Evolutionary conservation across 2,329 filamentous ascomycete genomes (phyloP).

Genomic region (Phaeophleospora eucalypticola): DNA sequence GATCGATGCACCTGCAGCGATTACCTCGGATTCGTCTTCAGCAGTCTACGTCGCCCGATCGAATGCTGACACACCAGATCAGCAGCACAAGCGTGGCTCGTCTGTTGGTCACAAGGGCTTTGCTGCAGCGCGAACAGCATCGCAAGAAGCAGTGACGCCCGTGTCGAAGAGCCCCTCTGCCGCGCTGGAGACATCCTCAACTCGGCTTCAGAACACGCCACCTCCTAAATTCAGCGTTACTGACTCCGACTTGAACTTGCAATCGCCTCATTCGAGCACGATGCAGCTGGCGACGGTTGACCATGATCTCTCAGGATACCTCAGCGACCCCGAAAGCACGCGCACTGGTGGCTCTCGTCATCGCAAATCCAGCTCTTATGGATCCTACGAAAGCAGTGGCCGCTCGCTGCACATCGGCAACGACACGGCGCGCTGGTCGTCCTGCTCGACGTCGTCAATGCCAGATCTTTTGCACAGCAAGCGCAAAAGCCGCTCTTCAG

Average conservation of each 20-base stretch:
- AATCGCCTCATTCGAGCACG: constrained; percentile 4
- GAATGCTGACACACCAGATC: neutral
- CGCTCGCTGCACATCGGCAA: constrained; percentile 15
- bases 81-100: constrained; percentile 20
- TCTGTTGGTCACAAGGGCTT: constrained; percentile 33
- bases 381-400: constrained; percentile 24
- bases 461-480: constrained; percentile 30
- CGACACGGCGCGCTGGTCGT: constrained; percentile 27
- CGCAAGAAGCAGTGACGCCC: constrained; percentile 12
- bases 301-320: constrained; percentile 18
- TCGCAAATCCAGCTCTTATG: constrained; percentile 27
- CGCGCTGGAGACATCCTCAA: neutral
- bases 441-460: constrained; percentile 25
- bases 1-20: constrained; percentile 15
- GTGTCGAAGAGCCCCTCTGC: constrained; percentile 4
- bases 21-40: constrained; percentile 8
- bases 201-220: neutral
- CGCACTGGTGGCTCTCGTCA: constrained; percentile 19
- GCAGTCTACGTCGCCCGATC: neutral
- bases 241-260: constrained; percentile 2
- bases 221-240: constrained; percentile 18
- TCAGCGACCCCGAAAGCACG: constrained; percentile 26
- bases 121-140: constrained; percentile 26
- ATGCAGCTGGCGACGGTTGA: constrained; percentile 21
- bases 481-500: constrained; percentile 16